These are phyloP conservation scores for Calonectria pauciramosa DNA, from an alignment of 2,329 filamentous ascomycete genomes.

Conservation along the genomic window DNA sequence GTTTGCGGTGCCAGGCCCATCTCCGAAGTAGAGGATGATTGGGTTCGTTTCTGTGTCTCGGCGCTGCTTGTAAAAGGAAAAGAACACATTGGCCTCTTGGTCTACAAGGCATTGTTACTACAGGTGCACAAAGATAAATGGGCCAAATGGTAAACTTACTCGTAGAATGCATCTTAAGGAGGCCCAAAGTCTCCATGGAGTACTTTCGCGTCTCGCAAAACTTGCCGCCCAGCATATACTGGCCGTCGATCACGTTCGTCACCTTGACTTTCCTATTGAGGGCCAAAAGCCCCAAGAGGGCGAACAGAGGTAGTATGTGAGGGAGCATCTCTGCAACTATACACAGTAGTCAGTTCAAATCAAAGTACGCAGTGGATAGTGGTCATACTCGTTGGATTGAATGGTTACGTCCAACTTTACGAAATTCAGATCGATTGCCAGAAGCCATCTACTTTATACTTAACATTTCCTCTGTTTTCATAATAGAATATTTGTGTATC, in stretches of 20 bases:
- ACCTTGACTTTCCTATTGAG: neutral
- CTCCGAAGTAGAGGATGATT: constrained; percentile 22
- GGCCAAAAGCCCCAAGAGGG: neutral
- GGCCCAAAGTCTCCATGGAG: neutral
- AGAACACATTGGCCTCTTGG: constrained; percentile 19
- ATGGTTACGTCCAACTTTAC: neutral
- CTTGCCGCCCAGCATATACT: neutral
- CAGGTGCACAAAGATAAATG: no score
- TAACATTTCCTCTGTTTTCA: neutral
- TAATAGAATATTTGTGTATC: neutral
- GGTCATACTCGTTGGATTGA: neutral
- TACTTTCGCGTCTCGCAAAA: neutral
- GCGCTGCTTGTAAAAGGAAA: constrained; percentile 23
- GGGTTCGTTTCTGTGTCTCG: neutral
- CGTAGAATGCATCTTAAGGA: neutral
- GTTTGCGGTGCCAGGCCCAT: constrained; percentile 15
- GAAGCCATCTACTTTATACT: neutral
- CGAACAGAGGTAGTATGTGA: neutral
- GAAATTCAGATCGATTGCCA: neutral
- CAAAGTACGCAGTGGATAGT: neutral
- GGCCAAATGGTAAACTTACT: neutral
- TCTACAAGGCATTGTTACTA: neutral
- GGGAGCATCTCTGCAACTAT: neutral
- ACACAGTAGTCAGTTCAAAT: neutral
- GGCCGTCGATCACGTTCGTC: neutral